phyloP scores from a whole-genome alignment of 495 filamentous ascomycete genomes.

The Penicillium ochrochloron region DNA sequence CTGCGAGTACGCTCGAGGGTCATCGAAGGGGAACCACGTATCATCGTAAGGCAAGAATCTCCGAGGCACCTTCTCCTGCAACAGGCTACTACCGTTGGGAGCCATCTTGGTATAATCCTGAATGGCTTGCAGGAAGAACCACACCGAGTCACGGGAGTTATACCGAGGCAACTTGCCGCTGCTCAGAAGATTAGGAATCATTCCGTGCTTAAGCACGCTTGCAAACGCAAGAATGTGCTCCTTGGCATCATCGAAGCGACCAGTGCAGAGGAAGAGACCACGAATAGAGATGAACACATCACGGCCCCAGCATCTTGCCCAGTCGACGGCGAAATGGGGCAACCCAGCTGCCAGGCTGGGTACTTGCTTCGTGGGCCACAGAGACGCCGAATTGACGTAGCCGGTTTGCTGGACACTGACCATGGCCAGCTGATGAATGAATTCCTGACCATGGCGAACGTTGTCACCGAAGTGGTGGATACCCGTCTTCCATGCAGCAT shows the following conservation, averaged over 20 bases:
- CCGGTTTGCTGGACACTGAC: conserved; percentile 90
- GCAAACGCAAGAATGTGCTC: conserved; percentile 97
- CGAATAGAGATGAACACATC: conserved; percentile 96
- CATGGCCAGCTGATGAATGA: conserved; percentile 84
- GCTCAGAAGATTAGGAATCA: conserved; percentile 94
- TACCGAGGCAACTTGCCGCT: conserved; percentile 90
- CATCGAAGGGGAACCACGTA: conserved; percentile 81
- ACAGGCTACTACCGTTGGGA: conserved; percentile 73
- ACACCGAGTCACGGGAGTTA: conserved; percentile 93
- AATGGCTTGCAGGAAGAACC: conserved; percentile 95
- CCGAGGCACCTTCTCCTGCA: conserved; percentile 77
- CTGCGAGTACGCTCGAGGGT: conserved; percentile 82
- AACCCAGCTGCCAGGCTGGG: conserved; percentile 90
- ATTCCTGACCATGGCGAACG: conserved; percentile 78
- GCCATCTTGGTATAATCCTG: conserved; percentile 90
- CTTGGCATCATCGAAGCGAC: conserved; percentile 82
- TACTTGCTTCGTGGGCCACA: conserved; percentile 83
- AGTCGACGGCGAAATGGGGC: conserved; percentile 92
- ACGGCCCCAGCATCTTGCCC: conserved; percentile 96
- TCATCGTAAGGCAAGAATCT: conserved; percentile 97
- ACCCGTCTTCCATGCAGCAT: conserved; percentile 75
- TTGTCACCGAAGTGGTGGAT: conserved; percentile 78
- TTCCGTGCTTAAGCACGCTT: conserved; percentile 95
- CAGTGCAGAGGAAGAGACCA: conserved; percentile 86
- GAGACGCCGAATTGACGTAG: conserved; percentile 82